Evolutionary conservation across 768 basidiomycete species (phyloP), one percentile per base, ranked within the genome.

Genomic region (Boletus rex-veris): DNA sequence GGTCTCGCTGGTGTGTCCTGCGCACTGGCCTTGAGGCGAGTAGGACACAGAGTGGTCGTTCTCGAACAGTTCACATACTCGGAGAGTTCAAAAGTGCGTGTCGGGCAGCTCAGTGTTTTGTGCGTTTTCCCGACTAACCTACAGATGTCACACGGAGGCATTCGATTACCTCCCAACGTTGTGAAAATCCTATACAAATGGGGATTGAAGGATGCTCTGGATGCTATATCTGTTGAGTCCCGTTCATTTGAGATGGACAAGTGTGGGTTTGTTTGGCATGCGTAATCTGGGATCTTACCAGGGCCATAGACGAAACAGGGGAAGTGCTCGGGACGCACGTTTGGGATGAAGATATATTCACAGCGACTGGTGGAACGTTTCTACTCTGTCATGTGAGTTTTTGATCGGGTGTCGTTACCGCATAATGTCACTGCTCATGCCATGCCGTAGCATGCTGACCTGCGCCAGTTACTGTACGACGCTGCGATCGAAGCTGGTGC

Each of bases 11-110:
- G 85, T 10, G 69, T 84, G 45, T 77, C 84, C 4, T 71, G 77
- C 35, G 84, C 84, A 5, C 79, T 77, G 58, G 72, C 79, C 15
- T 72, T 87, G 39, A 74, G 74, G 42, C 76, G 75, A 59, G 78
- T 78, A 7, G 85, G 85, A 7, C 85, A 87, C 67, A 69, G 73
- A 31, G 84, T 85, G n/a, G 70, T 76, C 3, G 75, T 87, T 3
- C 64, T 86, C 19, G 85, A 86, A 62, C 71, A 74, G 54, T 68
- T 65, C 16, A 71, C 74, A 51, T 77, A 75, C 15, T 71, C 71
- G n/a, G 65, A 72, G n/a, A 50, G 52, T 33, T 66, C 64, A 35
- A 70, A 70, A 52, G 76, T 75, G 37, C 26, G 68, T 59, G 48
- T 51, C 8, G 9, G n/a, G 21, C 6, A 5, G 2, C 10, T n/a